A percentile compares a stretch with the other conserved stretches of the same genome.
These are phyloP conservation scores for Colletotrichum cereale DNA, from an alignment of 2,329 filamentous ascomycete genomes.

Conservation along the genomic window DNA sequence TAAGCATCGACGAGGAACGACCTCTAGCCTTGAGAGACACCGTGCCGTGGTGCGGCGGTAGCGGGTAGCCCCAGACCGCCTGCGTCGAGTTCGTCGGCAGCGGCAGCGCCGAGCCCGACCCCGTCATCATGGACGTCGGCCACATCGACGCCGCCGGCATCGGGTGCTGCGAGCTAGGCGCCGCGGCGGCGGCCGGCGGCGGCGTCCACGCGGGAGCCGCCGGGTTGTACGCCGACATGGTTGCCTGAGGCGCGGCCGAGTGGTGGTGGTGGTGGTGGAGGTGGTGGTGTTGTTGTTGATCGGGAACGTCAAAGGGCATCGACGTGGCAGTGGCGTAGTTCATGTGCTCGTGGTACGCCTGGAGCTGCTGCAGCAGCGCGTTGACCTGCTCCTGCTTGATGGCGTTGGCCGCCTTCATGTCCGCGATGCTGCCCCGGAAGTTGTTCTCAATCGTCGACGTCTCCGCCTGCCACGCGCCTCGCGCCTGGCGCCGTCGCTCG, in stretches of 20 bases:
- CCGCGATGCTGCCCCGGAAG: constrained; percentile 54
- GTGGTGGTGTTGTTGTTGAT: constrained; percentile 1
- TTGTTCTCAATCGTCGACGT: constrained; percentile 60
- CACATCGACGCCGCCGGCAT: constrained; percentile 49
- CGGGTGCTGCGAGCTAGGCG: constrained; percentile 49
- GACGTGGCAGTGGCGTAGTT: constrained; percentile 49
- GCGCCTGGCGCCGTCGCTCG: constrained; percentile 68
- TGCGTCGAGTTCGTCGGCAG: constrained; percentile 48
- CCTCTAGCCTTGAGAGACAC: constrained; percentile 61
- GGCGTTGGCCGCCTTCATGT: constrained; percentile 51
- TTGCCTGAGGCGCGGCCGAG: constrained; percentile 37
- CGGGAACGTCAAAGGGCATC: constrained; percentile 48
- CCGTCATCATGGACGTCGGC: constrained; percentile 49
- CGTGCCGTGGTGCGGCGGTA: constrained; percentile 45
- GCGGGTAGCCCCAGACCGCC: constrained; percentile 39
- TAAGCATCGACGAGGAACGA: constrained; percentile 76
- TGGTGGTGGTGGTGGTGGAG: constrained; percentile 3
- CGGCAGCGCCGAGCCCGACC: constrained; percentile 45
- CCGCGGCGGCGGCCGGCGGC: constrained; percentile 48
- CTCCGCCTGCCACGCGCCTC: constrained; percentile 61
- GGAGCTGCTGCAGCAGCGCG: constrained; percentile 52
- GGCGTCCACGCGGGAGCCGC: constrained; percentile 49
- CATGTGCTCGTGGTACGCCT: constrained; percentile 50
- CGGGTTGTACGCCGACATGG: constrained; percentile 44
- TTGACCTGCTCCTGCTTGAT: constrained; percentile 57